A percentile compares a stretch with the other conserved stretches of the same genome.
These are phyloP conservation scores for Vitis hybrid DNA, from an alignment of 177 flowering plant genomes.

Conservation along the genomic window DNA sequence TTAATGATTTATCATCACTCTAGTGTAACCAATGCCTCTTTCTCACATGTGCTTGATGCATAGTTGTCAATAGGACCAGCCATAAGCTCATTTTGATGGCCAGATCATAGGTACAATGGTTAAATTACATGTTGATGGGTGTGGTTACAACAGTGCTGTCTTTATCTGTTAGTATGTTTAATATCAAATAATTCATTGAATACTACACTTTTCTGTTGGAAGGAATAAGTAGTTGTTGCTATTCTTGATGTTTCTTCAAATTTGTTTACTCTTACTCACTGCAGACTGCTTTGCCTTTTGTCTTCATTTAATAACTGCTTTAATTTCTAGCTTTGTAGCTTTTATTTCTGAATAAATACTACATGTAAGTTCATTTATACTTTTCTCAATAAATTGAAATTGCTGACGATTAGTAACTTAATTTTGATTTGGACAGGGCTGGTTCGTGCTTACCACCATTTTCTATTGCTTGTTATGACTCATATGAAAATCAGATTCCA, in stretches of 20 bases:
- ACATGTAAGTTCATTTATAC: not conserved
- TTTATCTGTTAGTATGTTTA: too few species aligned
- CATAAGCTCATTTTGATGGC: too few species aligned
- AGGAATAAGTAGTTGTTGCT: not conserved
- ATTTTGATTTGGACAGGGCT: constrained; percentile 35
- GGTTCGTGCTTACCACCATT: constrained; percentile 44
- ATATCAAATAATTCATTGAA: too few species aligned
- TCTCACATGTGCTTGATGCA: too few species aligned
- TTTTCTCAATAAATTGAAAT: not conserved
- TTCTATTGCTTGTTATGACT: constrained; percentile 47
- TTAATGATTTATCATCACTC: too few species aligned
- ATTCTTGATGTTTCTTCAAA: not conserved
- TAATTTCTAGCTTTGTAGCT: not conserved
- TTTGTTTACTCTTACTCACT: not conserved
- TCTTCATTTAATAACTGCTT: not conserved
- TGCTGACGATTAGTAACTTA: not conserved
- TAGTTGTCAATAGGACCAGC: too few species aligned
- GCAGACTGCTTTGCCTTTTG: not conserved
- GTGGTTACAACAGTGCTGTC: too few species aligned
- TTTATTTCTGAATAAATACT: not conserved
- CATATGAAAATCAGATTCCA: constrained; percentile 40
- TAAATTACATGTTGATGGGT: too few species aligned
- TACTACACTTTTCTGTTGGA: too few species aligned
- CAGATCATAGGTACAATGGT: too few species aligned
- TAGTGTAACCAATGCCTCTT: too few species aligned